Conservation (phyloP, 2,329 filamentous ascomycete species). For the Zasmidium citrigriseum region DNA sequence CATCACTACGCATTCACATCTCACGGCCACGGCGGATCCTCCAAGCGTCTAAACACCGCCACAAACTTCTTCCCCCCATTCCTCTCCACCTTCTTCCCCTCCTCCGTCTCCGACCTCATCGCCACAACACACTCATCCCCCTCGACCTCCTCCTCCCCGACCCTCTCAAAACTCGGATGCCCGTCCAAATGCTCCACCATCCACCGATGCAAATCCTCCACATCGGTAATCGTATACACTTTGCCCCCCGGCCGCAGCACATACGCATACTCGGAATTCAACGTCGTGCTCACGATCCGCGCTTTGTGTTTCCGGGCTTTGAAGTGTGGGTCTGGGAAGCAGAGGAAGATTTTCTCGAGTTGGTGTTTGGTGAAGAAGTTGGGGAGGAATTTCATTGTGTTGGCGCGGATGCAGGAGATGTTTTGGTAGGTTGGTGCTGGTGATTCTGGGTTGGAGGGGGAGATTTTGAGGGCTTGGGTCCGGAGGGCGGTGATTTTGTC, state of each 20-base stretch:
- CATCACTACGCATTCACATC: background rate
- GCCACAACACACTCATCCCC: slow-evolving; percentile 69
- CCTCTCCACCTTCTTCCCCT: slow-evolving; percentile 92
- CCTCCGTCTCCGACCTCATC: slow-evolving; percentile 86
- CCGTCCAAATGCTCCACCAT: slow-evolving; percentile 84
- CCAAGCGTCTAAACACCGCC: slow-evolving; percentile 77
- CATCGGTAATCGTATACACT: slow-evolving; percentile 96
- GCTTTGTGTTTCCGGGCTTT: slow-evolving; percentile 97
- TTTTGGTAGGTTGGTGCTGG: slow-evolving; percentile 69
- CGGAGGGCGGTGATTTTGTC: slow-evolving; percentile 83
- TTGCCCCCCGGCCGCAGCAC: slow-evolving; percentile 79
- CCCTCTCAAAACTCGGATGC: slow-evolving; percentile 76
- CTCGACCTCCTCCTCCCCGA: slow-evolving; percentile 63
- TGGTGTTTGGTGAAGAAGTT: slow-evolving; percentile 88
- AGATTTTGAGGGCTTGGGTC: slow-evolving; percentile 46
- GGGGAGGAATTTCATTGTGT: slow-evolving; percentile 99
- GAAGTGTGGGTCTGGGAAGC: slow-evolving; percentile 98
- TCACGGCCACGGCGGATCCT: slow-evolving; percentile 74
- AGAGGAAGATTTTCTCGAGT: slow-evolving; percentile 90
- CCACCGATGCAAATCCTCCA: slow-evolving; percentile 90
- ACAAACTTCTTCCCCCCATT: slow-evolving; percentile 91
- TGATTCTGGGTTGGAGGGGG: slow-evolving; percentile 4
- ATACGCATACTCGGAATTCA: slow-evolving; percentile 93
- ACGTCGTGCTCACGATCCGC: slow-evolving; percentile 82
- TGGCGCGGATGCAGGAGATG: slow-evolving; percentile 82